phyloP scores from a whole-genome alignment of 257 asterid genomes.

The Capsicum baccatum region DNA sequence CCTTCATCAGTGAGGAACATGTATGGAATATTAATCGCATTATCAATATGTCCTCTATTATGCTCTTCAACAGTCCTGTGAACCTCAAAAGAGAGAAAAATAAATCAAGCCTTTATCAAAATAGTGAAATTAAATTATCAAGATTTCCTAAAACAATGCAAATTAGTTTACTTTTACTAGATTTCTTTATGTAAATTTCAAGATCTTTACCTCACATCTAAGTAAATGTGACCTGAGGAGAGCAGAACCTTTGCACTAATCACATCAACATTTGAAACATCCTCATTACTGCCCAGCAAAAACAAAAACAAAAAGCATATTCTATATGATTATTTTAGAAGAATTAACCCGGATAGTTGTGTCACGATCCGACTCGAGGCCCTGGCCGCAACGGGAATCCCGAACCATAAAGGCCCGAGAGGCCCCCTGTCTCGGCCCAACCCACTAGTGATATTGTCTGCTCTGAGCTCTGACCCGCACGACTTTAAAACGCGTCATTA shows the following conservation, averaged over 20 bases:
- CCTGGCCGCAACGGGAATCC: no score
- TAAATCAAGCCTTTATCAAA: background rate
- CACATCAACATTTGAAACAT: conserved; percentile 32
- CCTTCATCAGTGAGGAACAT: conserved; percentile 36
- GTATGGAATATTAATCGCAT: conserved; percentile 36
- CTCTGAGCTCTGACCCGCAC: no score
- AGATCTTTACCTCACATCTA: conserved; percentile 32
- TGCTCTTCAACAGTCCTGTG: conserved; percentile 36
- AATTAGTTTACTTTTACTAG: background rate
- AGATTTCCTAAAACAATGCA: background rate
- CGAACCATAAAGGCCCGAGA: no score
- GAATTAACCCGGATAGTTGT: no score
- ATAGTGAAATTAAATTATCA: background rate
- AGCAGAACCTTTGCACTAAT: conserved; percentile 30
- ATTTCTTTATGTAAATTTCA: background rate
- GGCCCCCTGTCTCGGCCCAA: no score
- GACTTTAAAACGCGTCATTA: no score
- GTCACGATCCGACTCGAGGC: no score
- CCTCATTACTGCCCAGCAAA: conserved; percentile 28
- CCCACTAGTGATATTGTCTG: no score
- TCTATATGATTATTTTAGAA: no score
- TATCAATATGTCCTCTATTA: conserved; percentile 30
- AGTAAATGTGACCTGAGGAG: conserved; percentile 26
- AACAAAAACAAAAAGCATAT: no score
- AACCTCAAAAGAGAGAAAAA: background rate